Percentiles rank a stretch among this genome's conserved stretches.
These are phyloP conservation scores for Tuber microsphaerosporum DNA, from an alignment of 495 filamentous ascomycete genomes.

Conservation along the genomic window DNA sequence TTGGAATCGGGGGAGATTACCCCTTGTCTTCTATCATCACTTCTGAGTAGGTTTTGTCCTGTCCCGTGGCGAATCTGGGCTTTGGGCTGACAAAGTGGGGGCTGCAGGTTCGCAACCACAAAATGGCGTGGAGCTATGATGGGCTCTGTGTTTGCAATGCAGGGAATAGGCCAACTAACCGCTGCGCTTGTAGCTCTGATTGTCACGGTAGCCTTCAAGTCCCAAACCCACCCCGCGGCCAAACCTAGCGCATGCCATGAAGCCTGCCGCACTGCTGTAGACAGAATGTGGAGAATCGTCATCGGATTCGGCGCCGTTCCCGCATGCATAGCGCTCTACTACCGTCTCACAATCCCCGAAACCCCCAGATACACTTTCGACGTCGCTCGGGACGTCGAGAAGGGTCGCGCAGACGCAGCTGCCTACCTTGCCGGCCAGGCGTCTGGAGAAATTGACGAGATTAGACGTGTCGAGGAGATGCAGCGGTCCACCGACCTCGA, in stretches of 20 bases:
- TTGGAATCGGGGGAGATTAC: slow-evolving; percentile 82
- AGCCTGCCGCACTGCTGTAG: slow-evolving; percentile 60
- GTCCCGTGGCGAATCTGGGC: not conserved
- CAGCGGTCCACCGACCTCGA: slow-evolving; percentile 47
- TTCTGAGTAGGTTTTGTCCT: slow-evolving; percentile 54
- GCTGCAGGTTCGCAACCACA: slow-evolving; percentile 63
- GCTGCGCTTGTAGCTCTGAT: slow-evolving; percentile 67
- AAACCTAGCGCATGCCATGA: slow-evolving; percentile 51
- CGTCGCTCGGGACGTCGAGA: slow-evolving; percentile 63
- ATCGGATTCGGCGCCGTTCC: slow-evolving; percentile 74
- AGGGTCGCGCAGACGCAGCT: slow-evolving; percentile 60
- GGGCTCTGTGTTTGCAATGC: slow-evolving; percentile 80
- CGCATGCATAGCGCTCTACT: slow-evolving; percentile 69
- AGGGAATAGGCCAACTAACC: slow-evolving; percentile 67
- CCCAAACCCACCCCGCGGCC: slow-evolving; percentile 50
- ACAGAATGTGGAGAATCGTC: slow-evolving; percentile 75
- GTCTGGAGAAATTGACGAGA: slow-evolving; percentile 51
- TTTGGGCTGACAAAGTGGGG: slow-evolving; percentile 1
- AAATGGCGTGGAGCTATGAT: slow-evolving; percentile 86
- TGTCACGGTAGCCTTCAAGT: slow-evolving; percentile 62
- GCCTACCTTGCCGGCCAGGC: slow-evolving; percentile 54
- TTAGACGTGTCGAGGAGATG: slow-evolving; percentile 46
- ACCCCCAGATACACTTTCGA: slow-evolving; percentile 79
- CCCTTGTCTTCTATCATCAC: slow-evolving; percentile 80
- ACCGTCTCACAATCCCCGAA: slow-evolving; percentile 76